Evolutionary conservation across 108 stramenopile species (phyloP), one percentile per base, ranked within the genome.

Genomic region (Cyclostephanos tholiformis): DNA sequence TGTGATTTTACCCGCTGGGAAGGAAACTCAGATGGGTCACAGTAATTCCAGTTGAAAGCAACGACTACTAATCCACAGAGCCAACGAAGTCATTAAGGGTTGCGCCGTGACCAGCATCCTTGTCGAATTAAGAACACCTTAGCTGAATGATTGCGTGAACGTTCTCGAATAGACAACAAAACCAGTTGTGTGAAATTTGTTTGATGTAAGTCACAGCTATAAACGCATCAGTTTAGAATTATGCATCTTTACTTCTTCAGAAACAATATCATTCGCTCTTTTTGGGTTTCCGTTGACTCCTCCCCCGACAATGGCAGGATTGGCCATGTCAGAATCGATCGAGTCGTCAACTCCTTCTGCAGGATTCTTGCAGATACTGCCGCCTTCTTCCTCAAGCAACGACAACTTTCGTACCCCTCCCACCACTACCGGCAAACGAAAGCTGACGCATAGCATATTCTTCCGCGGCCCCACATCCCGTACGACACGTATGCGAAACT

Each of bases 391-490:
- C 41, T 41, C 7, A 7, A 26, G 13, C 19, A 56, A 4, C 1
- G 23, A 25, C 10, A 65, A 49, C 62, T 77, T 77, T 46, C 75
- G 67, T 32, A 84, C 63, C 19, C 63, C 44, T 53, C 39, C 53
- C 26, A 87, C 86, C 19, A 72, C 89, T 17, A 64, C 55, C 27
- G 94, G 94, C 48, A 95, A 62, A 16, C 51, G 30, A 66, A 95
- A 95, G 63, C 85, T 88, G 7, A 95, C 85, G 65, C 94, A 92
- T 22, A 90, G 74, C 94, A 95, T 95, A 74, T 92, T 91, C 72
- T 95, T 92, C 51, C 83, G 87, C 17, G 94, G 94, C 12, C 91
- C 82, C 23, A 95, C 90, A 74, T 95, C 89, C 64, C 94, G 67
- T 16, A 95, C 91, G 11, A 84, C 57, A 66, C 84, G 86, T 39